phyloP scores from a whole-genome alignment of 345 rosid species.

The Pelargonium nanum region DNA sequence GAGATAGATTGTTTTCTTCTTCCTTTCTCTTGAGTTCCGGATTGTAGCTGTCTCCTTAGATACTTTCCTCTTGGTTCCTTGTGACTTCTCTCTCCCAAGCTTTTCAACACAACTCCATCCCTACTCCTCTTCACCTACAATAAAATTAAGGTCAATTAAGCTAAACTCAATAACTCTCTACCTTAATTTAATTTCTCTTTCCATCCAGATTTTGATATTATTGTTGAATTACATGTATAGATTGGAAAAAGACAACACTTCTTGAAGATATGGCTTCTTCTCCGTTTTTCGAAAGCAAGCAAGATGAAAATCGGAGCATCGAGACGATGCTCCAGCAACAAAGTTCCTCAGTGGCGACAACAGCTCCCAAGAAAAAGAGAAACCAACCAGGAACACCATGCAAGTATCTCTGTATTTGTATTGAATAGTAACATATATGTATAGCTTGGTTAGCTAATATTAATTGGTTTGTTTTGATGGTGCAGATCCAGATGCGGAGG shows the following conservation, averaged over 20 bases:
- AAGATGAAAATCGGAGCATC: slow-evolving; percentile 27
- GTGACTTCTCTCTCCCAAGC: too few species aligned
- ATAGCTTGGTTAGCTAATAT: too few species aligned
- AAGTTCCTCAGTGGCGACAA: slow-evolving; percentile 27
- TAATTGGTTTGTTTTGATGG: slow-evolving; percentile 1
- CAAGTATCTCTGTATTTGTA: slow-evolving; percentile 61
- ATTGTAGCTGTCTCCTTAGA: neutral
- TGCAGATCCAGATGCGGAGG: slow-evolving; percentile 83
- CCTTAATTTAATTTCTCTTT: too few species aligned
- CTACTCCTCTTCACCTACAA: too few species aligned
- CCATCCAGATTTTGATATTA: too few species aligned
- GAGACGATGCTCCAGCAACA: slow-evolving; percentile 33
- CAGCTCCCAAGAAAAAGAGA: slow-evolving; percentile 55
- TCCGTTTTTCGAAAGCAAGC: neutral
- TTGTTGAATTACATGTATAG: neutral
- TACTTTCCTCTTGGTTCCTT: neutral
- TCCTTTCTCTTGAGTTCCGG: neutral
- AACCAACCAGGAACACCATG: slow-evolving; percentile 79
- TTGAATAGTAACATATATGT: too few species aligned
- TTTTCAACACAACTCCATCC: too few species aligned
- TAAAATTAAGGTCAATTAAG: too few species aligned
- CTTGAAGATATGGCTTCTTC: neutral
- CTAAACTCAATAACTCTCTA: too few species aligned
- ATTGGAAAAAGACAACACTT: neutral
- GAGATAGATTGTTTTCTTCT: neutral